Conservation (phyloP, 345 rosid species). For the Cardiospermum halicacabum region DNA sequence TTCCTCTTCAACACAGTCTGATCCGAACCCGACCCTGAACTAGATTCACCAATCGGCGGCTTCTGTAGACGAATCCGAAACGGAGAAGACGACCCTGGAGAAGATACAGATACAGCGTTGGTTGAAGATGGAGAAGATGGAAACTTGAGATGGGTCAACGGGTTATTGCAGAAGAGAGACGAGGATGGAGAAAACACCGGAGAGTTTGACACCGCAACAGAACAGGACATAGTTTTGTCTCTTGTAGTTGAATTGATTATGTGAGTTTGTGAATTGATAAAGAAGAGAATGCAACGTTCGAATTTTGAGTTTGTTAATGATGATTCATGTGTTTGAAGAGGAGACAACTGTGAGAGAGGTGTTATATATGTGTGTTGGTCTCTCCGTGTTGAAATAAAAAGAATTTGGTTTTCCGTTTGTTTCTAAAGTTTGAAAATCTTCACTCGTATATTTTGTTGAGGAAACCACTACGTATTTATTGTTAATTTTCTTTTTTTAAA, state of each 20-base stretch:
- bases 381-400: constrained; percentile 18
- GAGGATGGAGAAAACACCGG: constrained; percentile 82
- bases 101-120: constrained; percentile 49
- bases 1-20: constrained; percentile 63
- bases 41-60: constrained; percentile 24
- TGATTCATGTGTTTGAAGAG: neutral
- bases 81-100: constrained; percentile 33
- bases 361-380: neutral
- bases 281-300: constrained; percentile 9
- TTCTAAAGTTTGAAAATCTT: too few relatives aligned
- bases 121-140: constrained; percentile 21
- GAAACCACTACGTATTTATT: neutral
- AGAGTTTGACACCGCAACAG: constrained; percentile 65
- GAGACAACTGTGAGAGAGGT: neutral
- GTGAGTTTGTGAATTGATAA: neutral
- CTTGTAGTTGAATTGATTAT: neutral
- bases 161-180: constrained; percentile 57
- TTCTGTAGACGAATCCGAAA: too few relatives aligned
- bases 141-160: constrained; percentile 46
- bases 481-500: too few relatives aligned
- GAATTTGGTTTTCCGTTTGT: too few relatives aligned
- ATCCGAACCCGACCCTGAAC: neutral
- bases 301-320: neutral
- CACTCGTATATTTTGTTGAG: neutral
- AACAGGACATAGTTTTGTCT: constrained; percentile 48